Percentiles rank a stretch among this genome's conserved stretches.
phyloP scores from a whole-genome alignment of 2,329 filamentous ascomycete genomes.

The Zelopaecilomyces penicillatus region DNA sequence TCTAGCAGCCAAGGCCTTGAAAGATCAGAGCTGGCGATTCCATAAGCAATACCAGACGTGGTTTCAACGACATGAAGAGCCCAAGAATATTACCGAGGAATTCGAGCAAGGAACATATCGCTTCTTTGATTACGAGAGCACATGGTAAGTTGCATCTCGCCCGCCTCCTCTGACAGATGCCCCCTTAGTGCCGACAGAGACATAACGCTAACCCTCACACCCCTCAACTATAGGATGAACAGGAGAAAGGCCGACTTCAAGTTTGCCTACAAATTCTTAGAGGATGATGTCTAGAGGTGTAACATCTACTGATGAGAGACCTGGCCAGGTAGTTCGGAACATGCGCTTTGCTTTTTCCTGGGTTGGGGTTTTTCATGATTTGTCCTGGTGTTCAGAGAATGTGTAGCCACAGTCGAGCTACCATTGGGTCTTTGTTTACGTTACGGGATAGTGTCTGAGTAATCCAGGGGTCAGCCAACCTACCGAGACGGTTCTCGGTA shows the following conservation, averaged over 20 bases:
- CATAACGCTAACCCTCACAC: not conserved
- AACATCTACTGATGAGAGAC: not conserved
- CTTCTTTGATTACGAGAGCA: slow-evolving; percentile 99
- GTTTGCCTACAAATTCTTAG: slow-evolving; percentile 95
- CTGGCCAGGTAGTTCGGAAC: not conserved
- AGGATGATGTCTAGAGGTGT: slow-evolving; percentile 65
- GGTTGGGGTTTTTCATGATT: not conserved
- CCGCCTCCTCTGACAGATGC: not conserved
- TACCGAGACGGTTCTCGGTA: no score
- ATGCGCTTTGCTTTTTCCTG: slow-evolving; percentile 4
- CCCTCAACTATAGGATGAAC: slow-evolving; percentile 71
- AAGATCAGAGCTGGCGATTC: slow-evolving; percentile 97
- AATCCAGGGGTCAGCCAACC: not conserved
- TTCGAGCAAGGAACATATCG: slow-evolving; percentile 98
- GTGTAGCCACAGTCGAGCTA: slow-evolving; percentile 7
- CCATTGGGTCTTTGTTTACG: slow-evolving; percentile 4
- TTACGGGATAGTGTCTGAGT: not conserved
- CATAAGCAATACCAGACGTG: slow-evolving; percentile 99
- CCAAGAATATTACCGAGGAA: slow-evolving; percentile 96
- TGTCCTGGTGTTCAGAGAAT: slow-evolving; percentile 7
- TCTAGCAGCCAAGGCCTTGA: slow-evolving; percentile 89
- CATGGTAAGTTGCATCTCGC: slow-evolving; percentile 60
- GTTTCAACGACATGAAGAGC: slow-evolving; percentile 98
- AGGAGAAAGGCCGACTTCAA: slow-evolving; percentile 96
- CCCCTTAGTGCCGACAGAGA: no score